phyloP scores from a whole-genome alignment of 352 stramenopile species.

The Phytopythium delawarense region DNA sequence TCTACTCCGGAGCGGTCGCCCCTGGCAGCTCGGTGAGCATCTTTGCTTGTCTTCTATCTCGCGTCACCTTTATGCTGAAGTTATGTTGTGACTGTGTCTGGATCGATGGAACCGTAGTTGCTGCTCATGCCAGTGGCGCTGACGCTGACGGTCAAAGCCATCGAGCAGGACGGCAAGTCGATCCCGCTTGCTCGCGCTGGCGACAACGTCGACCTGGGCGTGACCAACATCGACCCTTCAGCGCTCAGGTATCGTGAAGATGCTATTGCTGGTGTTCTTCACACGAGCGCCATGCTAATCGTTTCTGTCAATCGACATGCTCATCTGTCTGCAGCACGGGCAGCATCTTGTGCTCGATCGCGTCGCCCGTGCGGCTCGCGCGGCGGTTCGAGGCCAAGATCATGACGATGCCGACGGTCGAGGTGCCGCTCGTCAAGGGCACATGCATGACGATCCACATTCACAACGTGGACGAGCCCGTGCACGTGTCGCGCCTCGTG shows the following conservation, averaged over 20 bases:
- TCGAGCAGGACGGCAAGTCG: constrained; percentile 69
- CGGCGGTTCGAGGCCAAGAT: constrained; percentile 86
- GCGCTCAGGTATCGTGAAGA: constrained; percentile 44
- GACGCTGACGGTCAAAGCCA: constrained; percentile 54
- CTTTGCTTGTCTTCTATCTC: neutral
- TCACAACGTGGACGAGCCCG: constrained; percentile 84
- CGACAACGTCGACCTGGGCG: constrained; percentile 76
- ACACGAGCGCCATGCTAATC: neutral
- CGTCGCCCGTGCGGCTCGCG: constrained; percentile 65
- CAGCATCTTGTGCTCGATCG: constrained; percentile 82
- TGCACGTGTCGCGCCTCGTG: constrained; percentile 74
- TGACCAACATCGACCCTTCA: constrained; percentile 68
- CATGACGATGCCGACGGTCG: constrained; percentile 84
- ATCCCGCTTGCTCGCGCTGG: constrained; percentile 63
- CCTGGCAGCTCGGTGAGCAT: constrained; percentile 60
- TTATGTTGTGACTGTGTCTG: neutral
- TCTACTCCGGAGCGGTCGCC: constrained; percentile 72
- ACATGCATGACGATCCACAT: constrained; percentile 82
- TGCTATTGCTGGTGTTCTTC: neutral
- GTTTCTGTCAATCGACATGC: neutral
- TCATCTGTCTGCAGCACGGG: constrained; percentile 37
- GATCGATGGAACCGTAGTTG: constrained; percentile 23
- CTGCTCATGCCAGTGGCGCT: constrained; percentile 59
- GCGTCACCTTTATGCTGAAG: neutral
- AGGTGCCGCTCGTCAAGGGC: constrained; percentile 84